Percentiles rank a stretch among this genome's conserved stretches.
phyloP scores from a whole-genome alignment of 768 basidiomycete species.

The Termitomyces sp. region DNA sequence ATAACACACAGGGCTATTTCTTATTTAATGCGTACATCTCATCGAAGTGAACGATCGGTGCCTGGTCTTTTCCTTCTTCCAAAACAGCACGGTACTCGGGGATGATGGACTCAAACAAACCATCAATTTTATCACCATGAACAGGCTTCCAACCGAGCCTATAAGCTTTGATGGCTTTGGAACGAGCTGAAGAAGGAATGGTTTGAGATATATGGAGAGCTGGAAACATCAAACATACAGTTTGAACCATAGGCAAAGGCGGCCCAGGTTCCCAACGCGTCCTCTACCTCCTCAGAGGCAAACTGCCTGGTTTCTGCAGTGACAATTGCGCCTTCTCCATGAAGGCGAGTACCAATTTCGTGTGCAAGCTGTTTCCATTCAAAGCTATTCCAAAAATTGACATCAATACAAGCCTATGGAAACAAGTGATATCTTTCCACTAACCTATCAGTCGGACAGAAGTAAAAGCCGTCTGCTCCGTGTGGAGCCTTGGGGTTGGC shows the following conservation, averaged over 20 bases:
- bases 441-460: constrained; percentile 12
- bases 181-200: constrained; percentile 4
- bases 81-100: constrained; percentile 9
- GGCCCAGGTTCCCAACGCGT: constrained; percentile 9
- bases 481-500: constrained; percentile 6
- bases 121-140: constrained; percentile 11
- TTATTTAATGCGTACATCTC: constrained; percentile 14
- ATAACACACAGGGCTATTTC: not conserved
- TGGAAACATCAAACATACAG: constrained; percentile 1
- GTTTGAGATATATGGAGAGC: not conserved
- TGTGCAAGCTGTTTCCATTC: constrained; percentile 11
- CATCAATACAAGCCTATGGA: not conserved
- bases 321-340: constrained; percentile 5
- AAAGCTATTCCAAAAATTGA: not conserved
- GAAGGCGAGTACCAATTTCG: constrained; percentile 12
- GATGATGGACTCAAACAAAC: constrained; percentile 12
- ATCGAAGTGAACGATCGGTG: constrained; percentile 14
- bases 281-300: constrained; percentile 5
- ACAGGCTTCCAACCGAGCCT: constrained; percentile 12
- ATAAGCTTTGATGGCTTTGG: constrained; percentile 9
- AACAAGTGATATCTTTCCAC: not conserved
- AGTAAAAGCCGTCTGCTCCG: constrained; percentile 12
- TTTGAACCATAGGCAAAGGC: constrained; percentile 13
- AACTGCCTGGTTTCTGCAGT: constrained; percentile 9
- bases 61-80: constrained; percentile 12